A percentile compares a stretch with the other conserved stretches of the same genome.
These are phyloP conservation scores for Neospora caninum DNA, from an alignment of 169 alveolate species.

Conservation along the genomic window DNA sequence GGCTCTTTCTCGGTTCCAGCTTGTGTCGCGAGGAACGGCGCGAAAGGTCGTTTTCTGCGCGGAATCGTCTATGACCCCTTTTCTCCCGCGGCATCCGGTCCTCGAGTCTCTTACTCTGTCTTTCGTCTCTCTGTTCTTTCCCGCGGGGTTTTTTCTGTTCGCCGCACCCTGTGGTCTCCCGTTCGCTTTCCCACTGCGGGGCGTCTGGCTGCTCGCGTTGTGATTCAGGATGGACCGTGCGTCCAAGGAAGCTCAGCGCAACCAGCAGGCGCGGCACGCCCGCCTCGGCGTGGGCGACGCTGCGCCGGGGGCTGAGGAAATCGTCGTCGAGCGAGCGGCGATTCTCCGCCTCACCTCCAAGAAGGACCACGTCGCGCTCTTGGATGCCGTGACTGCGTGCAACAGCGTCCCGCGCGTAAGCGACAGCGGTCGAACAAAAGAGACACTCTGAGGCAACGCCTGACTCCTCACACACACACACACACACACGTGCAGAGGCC, in stretches of 20 bases:
- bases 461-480: too few relatives aligned
- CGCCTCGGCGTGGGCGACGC: neutral
- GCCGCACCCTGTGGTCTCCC: too few relatives aligned
- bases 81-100: neutral
- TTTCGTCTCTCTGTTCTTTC: neutral
- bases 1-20: too few relatives aligned
- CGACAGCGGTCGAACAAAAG: too few relatives aligned
- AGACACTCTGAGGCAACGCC: too few relatives aligned
- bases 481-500: too few relatives aligned
- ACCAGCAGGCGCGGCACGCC: slow-evolving; percentile 2
- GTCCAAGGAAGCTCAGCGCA: neutral
- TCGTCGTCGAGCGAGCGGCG: neutral
- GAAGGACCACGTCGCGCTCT: neutral
- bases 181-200: too few relatives aligned
- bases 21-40: too few relatives aligned
- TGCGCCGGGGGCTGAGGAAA: neutral
- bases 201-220: neutral
- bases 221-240: neutral
- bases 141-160: too few relatives aligned
- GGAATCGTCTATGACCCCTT: neutral
- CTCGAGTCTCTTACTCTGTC: too few relatives aligned
- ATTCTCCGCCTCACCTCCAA: neutral
- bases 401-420: neutral
- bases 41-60: too few relatives aligned
- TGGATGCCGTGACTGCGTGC: slow-evolving; percentile 24